These are phyloP conservation scores for Kernera saxatilis DNA, from an alignment of 345 rosid genomes.

Conservation along the genomic window DNA sequence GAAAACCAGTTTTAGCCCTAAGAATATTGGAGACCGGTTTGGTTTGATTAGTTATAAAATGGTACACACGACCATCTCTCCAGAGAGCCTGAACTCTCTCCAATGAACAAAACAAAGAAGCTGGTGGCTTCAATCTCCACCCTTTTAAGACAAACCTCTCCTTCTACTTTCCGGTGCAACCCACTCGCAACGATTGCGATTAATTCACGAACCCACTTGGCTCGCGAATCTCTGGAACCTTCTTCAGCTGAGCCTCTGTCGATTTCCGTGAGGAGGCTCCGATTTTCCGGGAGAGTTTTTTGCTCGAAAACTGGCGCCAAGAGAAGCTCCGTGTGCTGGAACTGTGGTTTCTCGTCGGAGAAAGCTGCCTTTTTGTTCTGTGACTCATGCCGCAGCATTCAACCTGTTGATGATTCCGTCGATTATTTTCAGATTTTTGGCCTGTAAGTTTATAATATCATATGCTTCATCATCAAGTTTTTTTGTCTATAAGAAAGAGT, in stretches of 20 bases:
- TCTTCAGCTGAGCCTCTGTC: background rate
- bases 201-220: conserved; percentile 7
- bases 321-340: conserved; percentile 55
- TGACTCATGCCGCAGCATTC: conserved; percentile 61
- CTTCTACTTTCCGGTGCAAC: conserved; percentile 8
- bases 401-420: conserved; percentile 69
- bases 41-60: background rate
- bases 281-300: conserved; percentile 29
- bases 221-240: conserved; percentile 20
- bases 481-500: too few relatives aligned
- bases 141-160: conserved; percentile 15
- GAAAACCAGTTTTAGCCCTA: background rate
- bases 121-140: conserved; percentile 36
- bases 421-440: conserved; percentile 80
- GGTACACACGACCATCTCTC: background rate
- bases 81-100: background rate
- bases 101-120: conserved; percentile 42
- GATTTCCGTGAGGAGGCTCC: conserved; percentile 2
- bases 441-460: conserved; percentile 45
- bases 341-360: conserved; percentile 41
- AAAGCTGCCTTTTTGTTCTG: conserved; percentile 57
- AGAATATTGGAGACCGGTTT: too few relatives aligned
- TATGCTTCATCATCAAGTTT: too few relatives aligned
- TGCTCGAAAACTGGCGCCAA: conserved; percentile 32
- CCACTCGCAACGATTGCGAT: conserved; percentile 2